These are phyloP conservation scores for Infundibulicybe gibba DNA, from an alignment of 768 basidiomycete genomes.

Conservation along the genomic window DNA sequence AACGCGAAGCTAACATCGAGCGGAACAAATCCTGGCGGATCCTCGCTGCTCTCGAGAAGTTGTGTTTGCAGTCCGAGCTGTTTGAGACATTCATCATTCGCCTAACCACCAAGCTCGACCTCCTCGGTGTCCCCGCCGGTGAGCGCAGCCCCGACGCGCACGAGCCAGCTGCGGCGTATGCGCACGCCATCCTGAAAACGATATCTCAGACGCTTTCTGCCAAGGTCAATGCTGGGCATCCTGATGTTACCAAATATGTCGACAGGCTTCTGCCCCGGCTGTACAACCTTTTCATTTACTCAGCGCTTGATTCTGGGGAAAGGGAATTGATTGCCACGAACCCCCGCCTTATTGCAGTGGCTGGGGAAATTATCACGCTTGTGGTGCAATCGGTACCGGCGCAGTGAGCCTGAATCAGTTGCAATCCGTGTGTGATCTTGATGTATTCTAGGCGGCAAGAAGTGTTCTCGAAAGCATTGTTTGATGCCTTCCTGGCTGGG, in stretches of 20 bases:
- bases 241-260: constrained; percentile 77
- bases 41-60: constrained; percentile 61
- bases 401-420: constrained; percentile 61
- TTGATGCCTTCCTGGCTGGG: constrained; percentile 55
- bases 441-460: constrained; percentile 56
- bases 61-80: constrained; percentile 74
- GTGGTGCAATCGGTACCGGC: constrained; percentile 59
- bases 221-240: constrained; percentile 48
- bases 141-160: constrained; percentile 24
- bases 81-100: constrained; percentile 83
- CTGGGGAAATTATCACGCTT: constrained; percentile 63
- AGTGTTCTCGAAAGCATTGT: constrained; percentile 44
- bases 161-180: constrained; percentile 78
- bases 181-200: constrained; percentile 75
- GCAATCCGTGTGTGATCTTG: constrained; percentile 1
- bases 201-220: constrained; percentile 55
- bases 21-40: constrained; percentile 66
- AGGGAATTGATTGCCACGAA: constrained; percentile 32
- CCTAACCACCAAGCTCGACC: constrained; percentile 71
- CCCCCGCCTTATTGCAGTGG: constrained; percentile 52
- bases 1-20: constrained; percentile 45
- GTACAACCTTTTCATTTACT: constrained; percentile 56
- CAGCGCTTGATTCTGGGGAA: constrained; percentile 27
- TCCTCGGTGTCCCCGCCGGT: constrained; percentile 44
- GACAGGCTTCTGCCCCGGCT: constrained; percentile 72